Percentiles rank a stretch among this genome's conserved stretches.
phyloP scores from a whole-genome alignment of 2,329 filamentous ascomycete genomes.

The Sphaerostilbella broomeana region DNA sequence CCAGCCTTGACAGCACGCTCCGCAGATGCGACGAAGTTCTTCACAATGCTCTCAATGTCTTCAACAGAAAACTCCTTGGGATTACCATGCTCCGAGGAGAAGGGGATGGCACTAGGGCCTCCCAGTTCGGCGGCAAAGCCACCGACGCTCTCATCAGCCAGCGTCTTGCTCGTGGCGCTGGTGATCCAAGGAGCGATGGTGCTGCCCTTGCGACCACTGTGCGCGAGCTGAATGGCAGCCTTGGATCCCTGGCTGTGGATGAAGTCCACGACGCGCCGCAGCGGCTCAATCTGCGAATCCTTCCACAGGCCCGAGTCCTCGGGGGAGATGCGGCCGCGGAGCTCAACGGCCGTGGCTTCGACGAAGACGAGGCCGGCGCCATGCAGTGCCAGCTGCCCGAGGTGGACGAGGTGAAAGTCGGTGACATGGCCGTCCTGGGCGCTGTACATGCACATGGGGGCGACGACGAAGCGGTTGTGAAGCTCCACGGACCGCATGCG shows the following conservation, averaged over 20 bases:
- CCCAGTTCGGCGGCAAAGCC: constrained; percentile 54
- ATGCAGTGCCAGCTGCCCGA: constrained; percentile 69
- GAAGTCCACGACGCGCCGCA: constrained; percentile 68
- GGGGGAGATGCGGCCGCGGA: constrained; percentile 77
- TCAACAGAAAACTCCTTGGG: constrained; percentile 62
- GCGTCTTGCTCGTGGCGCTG: constrained; percentile 36
- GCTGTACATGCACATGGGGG: constrained; percentile 57
- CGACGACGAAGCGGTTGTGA: constrained; percentile 51
- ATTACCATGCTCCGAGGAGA: constrained; percentile 50
- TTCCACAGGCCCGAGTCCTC: constrained; percentile 77
- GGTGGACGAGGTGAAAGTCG: constrained; percentile 74
- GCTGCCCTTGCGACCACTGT: constrained; percentile 67
- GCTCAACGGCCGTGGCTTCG: constrained; percentile 69
- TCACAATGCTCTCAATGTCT: constrained; percentile 61
- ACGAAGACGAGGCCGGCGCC: constrained; percentile 69
- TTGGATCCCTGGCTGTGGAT: constrained; percentile 72
- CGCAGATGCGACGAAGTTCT: constrained; percentile 52
- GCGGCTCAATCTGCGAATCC: constrained; percentile 69
- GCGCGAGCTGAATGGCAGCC: constrained; percentile 72
- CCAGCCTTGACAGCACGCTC: constrained; percentile 60
- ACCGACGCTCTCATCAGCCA: constrained; percentile 45
- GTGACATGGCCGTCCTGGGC: constrained; percentile 61
- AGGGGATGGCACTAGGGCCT: constrained; percentile 49
- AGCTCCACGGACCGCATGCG: constrained; percentile 47
- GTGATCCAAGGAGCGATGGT: constrained; percentile 58